phyloP scores from a whole-genome alignment of 345 rosid species.

The Moricandia moricandioides region DNA sequence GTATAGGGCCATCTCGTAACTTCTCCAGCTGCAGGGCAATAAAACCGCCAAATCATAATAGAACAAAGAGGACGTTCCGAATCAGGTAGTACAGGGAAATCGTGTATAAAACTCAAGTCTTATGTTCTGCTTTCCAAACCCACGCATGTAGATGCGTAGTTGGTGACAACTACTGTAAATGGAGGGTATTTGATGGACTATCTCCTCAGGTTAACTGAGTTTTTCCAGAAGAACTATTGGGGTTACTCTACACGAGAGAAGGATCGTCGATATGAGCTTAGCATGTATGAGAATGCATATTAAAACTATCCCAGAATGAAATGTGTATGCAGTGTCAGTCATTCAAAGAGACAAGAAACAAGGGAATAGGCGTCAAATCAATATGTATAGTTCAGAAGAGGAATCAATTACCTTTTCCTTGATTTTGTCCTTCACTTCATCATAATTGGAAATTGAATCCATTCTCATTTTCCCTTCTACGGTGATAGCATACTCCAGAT shows the following conservation, averaged over 20 bases:
- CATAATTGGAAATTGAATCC: slow-evolving; percentile 80
- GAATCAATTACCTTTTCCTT: slow-evolving; percentile 57
- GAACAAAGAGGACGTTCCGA: neutral
- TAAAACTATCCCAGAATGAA: slow-evolving; percentile 13
- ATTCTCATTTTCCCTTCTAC: slow-evolving; percentile 93
- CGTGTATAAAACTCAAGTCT: slow-evolving; percentile 5
- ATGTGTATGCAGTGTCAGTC: slow-evolving; percentile 14
- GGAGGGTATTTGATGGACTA: slow-evolving; percentile 8
- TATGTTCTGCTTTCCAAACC: slow-evolving; percentile 5
- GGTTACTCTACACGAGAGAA: slow-evolving; percentile 14
- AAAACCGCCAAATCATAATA: slow-evolving; percentile 21
- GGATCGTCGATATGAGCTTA: neutral
- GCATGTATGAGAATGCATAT: slow-evolving; percentile 11
- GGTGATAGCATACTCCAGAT: slow-evolving; percentile 86
- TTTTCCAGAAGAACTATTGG: slow-evolving; percentile 8
- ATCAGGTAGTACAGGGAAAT: neutral
- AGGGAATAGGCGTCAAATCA: slow-evolving; percentile 6
- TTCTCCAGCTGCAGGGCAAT: slow-evolving; percentile 60
- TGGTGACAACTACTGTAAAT: slow-evolving; percentile 10
- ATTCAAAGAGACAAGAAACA: slow-evolving; percentile 20
- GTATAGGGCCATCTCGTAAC: slow-evolving; percentile 71
- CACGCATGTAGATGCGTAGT: slow-evolving; percentile 14
- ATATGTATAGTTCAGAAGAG: slow-evolving; percentile 17
- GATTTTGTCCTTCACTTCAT: slow-evolving; percentile 79
- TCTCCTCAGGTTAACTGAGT: slow-evolving; percentile 2